phyloP scores from a whole-genome alignment of 495 filamentous ascomycete species.

The Sabuloglossum arenarium region DNA sequence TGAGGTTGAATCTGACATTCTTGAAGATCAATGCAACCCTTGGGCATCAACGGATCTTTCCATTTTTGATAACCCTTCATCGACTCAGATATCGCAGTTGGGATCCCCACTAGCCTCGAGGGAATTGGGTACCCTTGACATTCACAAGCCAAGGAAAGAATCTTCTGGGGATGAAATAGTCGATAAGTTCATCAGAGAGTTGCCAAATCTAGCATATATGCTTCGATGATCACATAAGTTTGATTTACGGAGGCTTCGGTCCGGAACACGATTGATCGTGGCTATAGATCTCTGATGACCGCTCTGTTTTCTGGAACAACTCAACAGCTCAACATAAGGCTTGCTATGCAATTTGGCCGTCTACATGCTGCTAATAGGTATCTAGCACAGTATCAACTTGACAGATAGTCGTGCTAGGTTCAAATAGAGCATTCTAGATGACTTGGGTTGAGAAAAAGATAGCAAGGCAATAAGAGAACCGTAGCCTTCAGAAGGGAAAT shows the following conservation, averaged over 20 bases:
- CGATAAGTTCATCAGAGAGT: slow-evolving; percentile 17
- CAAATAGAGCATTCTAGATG: background rate
- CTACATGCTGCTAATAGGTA: background rate
- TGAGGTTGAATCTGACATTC: background rate
- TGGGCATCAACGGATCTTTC: slow-evolving; percentile 21
- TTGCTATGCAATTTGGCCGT: background rate
- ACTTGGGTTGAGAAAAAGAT: background rate
- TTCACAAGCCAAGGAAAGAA: slow-evolving; percentile 10
- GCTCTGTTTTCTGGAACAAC: background rate
- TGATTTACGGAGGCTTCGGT: background rate
- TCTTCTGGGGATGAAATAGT: slow-evolving; percentile 17
- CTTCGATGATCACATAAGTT: slow-evolving; percentile 7
- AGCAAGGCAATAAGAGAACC: background rate
- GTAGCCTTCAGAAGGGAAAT: background rate
- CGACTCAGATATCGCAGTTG: background rate
- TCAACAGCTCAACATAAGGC: background rate
- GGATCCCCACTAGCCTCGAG: background rate
- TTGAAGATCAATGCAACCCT: background rate
- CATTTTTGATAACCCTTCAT: slow-evolving; percentile 11
- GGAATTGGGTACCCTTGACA: background rate
- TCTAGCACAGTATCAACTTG: background rate
- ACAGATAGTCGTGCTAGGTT: background rate
- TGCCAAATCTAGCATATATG: slow-evolving; percentile 35
- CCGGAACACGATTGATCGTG: too few relatives aligned
- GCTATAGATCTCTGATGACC: background rate